Percentiles rank a stretch among this genome's conserved stretches.
phyloP scores from a whole-genome alignment of 2,329 filamentous ascomycete species.

The Thyridium curvatum region DNA sequence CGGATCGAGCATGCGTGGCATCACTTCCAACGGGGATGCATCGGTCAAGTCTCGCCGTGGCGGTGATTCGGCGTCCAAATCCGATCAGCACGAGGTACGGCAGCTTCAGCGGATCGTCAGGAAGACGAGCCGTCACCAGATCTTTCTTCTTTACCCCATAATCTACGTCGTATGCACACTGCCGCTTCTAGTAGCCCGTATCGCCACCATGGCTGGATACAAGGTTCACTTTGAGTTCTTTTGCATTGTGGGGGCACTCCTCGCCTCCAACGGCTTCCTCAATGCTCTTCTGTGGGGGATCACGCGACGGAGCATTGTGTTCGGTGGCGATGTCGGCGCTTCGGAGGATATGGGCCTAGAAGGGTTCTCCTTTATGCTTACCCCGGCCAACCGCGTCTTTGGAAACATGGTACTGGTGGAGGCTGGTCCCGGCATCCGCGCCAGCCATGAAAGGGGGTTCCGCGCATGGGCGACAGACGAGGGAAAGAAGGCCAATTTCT shows the following conservation, averaged over 20 bases:
- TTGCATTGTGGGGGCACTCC: constrained; percentile 42
- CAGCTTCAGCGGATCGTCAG: background rate
- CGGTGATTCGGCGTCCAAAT: constrained; percentile 3
- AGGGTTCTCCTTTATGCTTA: constrained; percentile 23
- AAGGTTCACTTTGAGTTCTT: constrained; percentile 39
- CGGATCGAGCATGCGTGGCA: background rate
- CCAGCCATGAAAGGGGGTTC: background rate
- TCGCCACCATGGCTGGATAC: constrained; percentile 45
- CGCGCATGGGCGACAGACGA: background rate
- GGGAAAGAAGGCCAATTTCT: background rate
- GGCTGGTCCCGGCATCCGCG: constrained; percentile 6
- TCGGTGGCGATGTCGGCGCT: constrained; percentile 10
- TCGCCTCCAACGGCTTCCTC: constrained; percentile 36
- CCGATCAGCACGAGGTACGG: background rate
- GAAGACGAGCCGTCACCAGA: constrained; percentile 18
- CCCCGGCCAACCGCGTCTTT: constrained; percentile 12
- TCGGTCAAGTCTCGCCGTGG: background rate
- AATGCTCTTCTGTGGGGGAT: constrained; percentile 17
- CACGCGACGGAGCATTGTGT: constrained; percentile 14
- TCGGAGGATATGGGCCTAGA: constrained; percentile 21
- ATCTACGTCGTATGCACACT: constrained; percentile 56
- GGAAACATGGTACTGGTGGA: constrained; percentile 20
- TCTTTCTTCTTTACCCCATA: constrained; percentile 53
- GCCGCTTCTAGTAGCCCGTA: constrained; percentile 52
- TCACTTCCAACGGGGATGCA: background rate